Percentiles rank a stretch among this genome's conserved stretches.
Evolutionary conservation across 75 land plant species (phyloP).

Genomic region (Picea sitchensis): DNA sequence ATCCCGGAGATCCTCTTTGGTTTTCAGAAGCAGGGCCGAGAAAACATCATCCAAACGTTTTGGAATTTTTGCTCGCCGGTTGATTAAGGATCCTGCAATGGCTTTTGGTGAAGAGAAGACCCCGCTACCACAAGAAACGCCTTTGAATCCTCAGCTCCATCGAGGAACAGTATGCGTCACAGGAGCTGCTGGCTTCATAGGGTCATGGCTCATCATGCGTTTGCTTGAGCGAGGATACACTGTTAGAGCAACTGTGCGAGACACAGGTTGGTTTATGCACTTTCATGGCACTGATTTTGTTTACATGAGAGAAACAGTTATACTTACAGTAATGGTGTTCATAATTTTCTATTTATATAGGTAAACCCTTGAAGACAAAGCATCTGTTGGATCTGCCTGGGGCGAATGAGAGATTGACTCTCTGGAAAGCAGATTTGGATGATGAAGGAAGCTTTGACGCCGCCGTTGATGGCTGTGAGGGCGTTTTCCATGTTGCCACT

Average conservation of each 20-base stretch:
- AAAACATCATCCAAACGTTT: too few relatives aligned
- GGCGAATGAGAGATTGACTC: slow-evolving; percentile 17
- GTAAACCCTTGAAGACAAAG: slow-evolving; percentile 15
- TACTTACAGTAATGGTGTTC: too few relatives aligned
- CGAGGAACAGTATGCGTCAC: slow-evolving; percentile 34
- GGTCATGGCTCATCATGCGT: slow-evolving; percentile 33
- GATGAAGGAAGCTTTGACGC: slow-evolving; percentile 22
- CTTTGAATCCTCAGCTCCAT: too few relatives aligned
- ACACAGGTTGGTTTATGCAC: not conserved
- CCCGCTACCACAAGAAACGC: too few relatives aligned
- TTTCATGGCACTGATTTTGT: too few relatives aligned
- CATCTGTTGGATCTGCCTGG: slow-evolving; percentile 21
- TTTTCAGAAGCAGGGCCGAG: too few relatives aligned
- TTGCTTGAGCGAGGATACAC: slow-evolving; percentile 41
- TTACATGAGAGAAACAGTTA: too few relatives aligned
- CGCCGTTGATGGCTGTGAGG: slow-evolving; percentile 16
- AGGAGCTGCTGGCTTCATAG: slow-evolving; percentile 49
- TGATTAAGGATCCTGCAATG: too few relatives aligned
- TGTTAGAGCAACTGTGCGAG: slow-evolving; percentile 37
- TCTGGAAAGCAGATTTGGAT: slow-evolving; percentile 25
- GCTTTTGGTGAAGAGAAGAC: too few relatives aligned
- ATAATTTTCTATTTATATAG: not conserved
- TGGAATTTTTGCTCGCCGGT: too few relatives aligned
- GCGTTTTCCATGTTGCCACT: slow-evolving; percentile 20
- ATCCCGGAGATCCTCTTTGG: too few relatives aligned